Base-by-base conservation (phyloP, 768 basidiomycete species). In the Podaxis pistillaris region DNA sequence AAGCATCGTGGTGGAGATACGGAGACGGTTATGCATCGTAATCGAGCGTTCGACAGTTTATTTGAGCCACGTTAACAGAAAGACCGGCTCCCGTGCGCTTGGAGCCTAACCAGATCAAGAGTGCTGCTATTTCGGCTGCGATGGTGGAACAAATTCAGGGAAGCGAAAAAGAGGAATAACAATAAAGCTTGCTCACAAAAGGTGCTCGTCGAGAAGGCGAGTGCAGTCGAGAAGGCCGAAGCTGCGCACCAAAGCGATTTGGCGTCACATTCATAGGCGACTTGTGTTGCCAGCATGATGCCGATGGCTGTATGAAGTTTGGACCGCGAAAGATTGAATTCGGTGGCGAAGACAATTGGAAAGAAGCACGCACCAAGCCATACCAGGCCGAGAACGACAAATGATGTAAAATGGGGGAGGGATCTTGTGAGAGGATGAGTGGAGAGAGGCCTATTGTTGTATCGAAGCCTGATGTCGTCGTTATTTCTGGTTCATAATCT, bases 211-310 rank as follows among this genome's bases (percentile, higher is more conserved):
- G 74, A 69, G 63, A 76, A 73, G 6, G 73, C 73, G 0, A 76
- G 69, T 19, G 72, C 70, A 54, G 69, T 72, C 15, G 73, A 72
- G 63, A 75, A 74, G 62, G 71, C 70, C 6, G 72, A 73, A 13
- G 72, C 69, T 1, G 73, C 72, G 59, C 74, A 76, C 75, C 76
- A 74, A 19, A 72, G 66, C 15, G 65, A 72, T 58, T 73, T 70
- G 36, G 68, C 67, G 36, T 66, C 61, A 62, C 74, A 78, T 59
- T 75, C 75, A 64, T 64, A 67, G 8, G 71, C 68, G 65, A 70
- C 71, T 58, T 75, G 76, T 3, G 72, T 72, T 13, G 72, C 71
- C 38, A 75, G 65, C 74, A 78, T 73, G 19, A 75, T 74, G 1
- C 73, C 73, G 26, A 74, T 63, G 15, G 72, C 73, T 75, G 60